Evolutionary conservation across 2,329 filamentous ascomycete genomes (phyloP), one percentile per base, ranked within the genome.

Genomic region (Clonostachys byssicola): DNA sequence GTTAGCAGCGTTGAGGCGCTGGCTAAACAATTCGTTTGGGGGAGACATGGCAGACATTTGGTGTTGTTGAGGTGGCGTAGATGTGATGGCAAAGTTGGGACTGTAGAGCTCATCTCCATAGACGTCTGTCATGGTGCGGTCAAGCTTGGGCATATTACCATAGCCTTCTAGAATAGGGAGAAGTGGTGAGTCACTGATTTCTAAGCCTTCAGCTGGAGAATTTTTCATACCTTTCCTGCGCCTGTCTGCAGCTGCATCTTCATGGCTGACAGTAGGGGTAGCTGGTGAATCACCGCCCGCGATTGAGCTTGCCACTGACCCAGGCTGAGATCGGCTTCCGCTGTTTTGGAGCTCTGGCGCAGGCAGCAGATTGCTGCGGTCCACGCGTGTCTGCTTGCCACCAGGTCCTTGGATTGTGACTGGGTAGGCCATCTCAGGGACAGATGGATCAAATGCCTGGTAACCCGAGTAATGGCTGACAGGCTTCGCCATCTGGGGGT

Each of bases 21-120:
- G 86, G 43, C 79, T 83, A 52, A 95, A 88, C 34, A 92, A 66
- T 50, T 83, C 74, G 56, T 80, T 78, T 46, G 49, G 61, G 0
- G 59, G 58, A 12, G 84, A 80, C 13, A 49, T 33, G 43, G 78
- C 67, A 42, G 73, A 64, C 33, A 72, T 63, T 20, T 65, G 71
- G 52, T 66, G 60, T 43, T 74, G 71, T 9, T 73, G 68, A 12
- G 77, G 74, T 4, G 81, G 70, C 5, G 81, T 70, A 1, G 80
- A 76, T 1, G 78, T 78, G 58, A 84, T 74, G 34, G 72, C 74
- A 50, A 84, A 83, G 56, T 75, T 78, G 1, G 87, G 85, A 56
- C 86, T 91, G 73, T 89, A 95, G 1, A 95, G 77, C 64, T 94
- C 89, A 63, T 96, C 92, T 57, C 83, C 79, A 60, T 88, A 92